A percentile compares a stretch with the other conserved stretches of the same genome.
Evolutionary conservation across 2,329 filamentous ascomycete species (phyloP).

Genomic region (Bipolaris zeicola): DNA sequence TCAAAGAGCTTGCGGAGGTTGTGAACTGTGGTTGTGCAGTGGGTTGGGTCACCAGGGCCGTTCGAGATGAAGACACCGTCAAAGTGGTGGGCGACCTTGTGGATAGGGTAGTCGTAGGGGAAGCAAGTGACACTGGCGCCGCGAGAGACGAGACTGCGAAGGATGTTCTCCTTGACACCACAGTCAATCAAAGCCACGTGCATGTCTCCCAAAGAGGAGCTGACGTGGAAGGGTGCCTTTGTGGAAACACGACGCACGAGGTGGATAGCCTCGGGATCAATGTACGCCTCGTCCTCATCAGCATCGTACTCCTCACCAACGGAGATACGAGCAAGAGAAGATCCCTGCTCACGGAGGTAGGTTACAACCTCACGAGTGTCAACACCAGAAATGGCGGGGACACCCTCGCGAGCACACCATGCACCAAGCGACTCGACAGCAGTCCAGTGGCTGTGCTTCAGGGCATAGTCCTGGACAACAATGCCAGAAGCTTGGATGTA

Average conservation of each 20-base stretch:
- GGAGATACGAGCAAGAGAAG: conserved; percentile 90
- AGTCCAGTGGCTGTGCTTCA: conserved; percentile 98
- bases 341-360: conserved; percentile 92
- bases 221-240: conserved; percentile 96
- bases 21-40: conserved; percentile 93
- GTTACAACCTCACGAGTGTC: conserved; percentile 98
- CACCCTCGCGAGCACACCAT: conserved; percentile 95
- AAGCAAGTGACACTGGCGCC: conserved; percentile 93
- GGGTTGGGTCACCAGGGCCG: conserved; percentile 95
- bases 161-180: conserved; percentile 99
- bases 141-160: conserved; percentile 88
- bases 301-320: conserved; percentile 98
- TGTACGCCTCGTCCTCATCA: conserved; percentile 94
- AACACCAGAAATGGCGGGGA: conserved; percentile 94
- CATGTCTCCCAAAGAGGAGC: conserved; percentile 78
- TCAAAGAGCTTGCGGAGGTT: conserved; percentile 91
- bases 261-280: conserved; percentile 96
- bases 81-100: conserved; percentile 97
- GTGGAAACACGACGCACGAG: conserved; percentile 95
- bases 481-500: conserved; percentile 96
- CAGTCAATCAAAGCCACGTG: conserved; percentile 97
- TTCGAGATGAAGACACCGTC: conserved; percentile 99
- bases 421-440: conserved; percentile 90
- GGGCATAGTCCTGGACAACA: conserved; percentile 91
- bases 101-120: conserved; percentile 95